Percentiles rank a stretch among this genome's conserved stretches.
These are phyloP conservation scores for Quercus dentata DNA, from an alignment of 306 rosid species.

Conservation along the genomic window DNA sequence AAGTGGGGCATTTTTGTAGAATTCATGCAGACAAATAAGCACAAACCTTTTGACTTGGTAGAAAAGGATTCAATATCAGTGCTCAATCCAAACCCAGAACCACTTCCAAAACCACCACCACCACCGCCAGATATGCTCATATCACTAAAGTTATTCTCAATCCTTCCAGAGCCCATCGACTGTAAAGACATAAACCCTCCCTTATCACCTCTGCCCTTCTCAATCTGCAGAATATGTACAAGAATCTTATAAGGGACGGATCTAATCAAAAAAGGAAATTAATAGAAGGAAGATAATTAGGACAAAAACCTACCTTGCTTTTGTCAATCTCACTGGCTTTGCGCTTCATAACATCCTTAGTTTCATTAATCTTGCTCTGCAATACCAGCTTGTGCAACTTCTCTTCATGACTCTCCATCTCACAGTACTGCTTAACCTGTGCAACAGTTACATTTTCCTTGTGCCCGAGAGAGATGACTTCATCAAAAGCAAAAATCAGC, in stretches of 20 bases:
- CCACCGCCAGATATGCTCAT: conserved; percentile 70
- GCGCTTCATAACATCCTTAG: conserved; percentile 94
- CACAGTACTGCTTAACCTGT: conserved; percentile 89
- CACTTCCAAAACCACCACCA: conserved; percentile 89
- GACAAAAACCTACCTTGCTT: conserved; percentile 70
- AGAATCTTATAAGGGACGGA: neutral
- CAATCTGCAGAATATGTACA: conserved; percentile 58
- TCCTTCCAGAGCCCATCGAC: conserved; percentile 92
- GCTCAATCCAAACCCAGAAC: conserved; percentile 73
- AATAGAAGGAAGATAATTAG: neutral
- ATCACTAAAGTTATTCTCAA: conserved; percentile 73
- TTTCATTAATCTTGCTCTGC: conserved; percentile 95
- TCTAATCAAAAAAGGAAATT: neutral
- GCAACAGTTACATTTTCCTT: conserved; percentile 84
- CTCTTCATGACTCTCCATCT: conserved; percentile 99
- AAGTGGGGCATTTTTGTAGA: too few species aligned
- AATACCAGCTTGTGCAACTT: conserved; percentile 86
- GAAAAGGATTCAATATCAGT: conserved; percentile 75
- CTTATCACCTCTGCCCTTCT: conserved; percentile 82
- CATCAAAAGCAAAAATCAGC: conserved; percentile 95
- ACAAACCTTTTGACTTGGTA: conserved; percentile 78
- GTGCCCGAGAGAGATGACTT: conserved; percentile 94
- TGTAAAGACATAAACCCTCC: conserved; percentile 78
- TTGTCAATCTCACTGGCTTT: conserved; percentile 98
- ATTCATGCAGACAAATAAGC: conserved; percentile 6